A percentile compares a stretch with the other conserved stretches of the same genome.
Evolutionary conservation across 1,139 yeast genomes (phyloP).

Genomic region (Kodamaea arcana): DNA sequence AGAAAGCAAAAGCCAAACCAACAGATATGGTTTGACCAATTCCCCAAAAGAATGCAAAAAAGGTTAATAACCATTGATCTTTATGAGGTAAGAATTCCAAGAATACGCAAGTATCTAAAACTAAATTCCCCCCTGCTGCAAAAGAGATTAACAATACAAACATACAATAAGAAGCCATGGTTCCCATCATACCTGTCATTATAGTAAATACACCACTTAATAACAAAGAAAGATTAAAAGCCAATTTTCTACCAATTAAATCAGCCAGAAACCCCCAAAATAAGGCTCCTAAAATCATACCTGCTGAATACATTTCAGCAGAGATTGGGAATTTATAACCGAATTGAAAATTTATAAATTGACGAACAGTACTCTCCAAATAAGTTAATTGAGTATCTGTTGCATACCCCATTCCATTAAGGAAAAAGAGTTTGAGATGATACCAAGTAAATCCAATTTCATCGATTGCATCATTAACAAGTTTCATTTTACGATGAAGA

Average conservation of each 20-base stretch:
- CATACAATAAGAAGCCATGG: slow-evolving; percentile 25
- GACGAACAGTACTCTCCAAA: slow-evolving; percentile 35
- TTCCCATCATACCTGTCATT: slow-evolving; percentile 27
- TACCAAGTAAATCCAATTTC: slow-evolving; percentile 51
- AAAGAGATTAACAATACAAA: slow-evolving; percentile 23
- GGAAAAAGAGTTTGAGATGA: slow-evolving; percentile 36
- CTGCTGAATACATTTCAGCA: slow-evolving; percentile 27
- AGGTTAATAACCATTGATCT: slow-evolving; percentile 33
- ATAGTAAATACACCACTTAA: slow-evolving; percentile 22
- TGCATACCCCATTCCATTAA: slow-evolving; percentile 62
- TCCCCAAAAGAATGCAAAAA: slow-evolving; percentile 37
- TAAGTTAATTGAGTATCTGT: slow-evolving; percentile 56
- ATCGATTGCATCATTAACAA: slow-evolving; percentile 45
- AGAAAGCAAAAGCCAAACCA: slow-evolving; percentile 30
- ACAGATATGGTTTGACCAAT: slow-evolving; percentile 33
- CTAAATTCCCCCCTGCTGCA: slow-evolving; percentile 29
- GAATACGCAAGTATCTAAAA: slow-evolving; percentile 28
- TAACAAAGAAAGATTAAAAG: slow-evolving; percentile 34
- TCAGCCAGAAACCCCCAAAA: slow-evolving; percentile 23
- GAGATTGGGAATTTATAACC: slow-evolving; percentile 30
- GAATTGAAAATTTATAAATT: slow-evolving; percentile 41
- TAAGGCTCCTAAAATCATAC: slow-evolving; percentile 54
- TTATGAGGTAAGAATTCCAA: slow-evolving; percentile 25
- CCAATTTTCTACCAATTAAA: slow-evolving; percentile 24
- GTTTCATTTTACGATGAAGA: slow-evolving; percentile 32